phyloP scores from a whole-genome alignment of 306 rosid species.

The Inga leiocalycina region DNA sequence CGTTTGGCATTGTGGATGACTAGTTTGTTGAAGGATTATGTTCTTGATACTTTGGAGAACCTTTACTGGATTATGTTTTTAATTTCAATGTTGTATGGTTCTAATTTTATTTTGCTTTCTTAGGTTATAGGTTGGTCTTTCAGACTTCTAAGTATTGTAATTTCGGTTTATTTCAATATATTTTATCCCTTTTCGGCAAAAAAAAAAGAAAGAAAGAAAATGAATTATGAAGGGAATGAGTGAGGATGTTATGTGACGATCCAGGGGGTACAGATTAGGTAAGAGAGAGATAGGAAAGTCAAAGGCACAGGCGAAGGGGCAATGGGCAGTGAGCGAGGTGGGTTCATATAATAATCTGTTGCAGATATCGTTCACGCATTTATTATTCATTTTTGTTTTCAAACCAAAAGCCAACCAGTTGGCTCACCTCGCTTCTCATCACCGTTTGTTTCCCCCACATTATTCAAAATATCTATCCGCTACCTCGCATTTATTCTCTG shows the following conservation, averaged over 20 bases:
- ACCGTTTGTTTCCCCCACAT: background rate
- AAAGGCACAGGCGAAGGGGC: background rate
- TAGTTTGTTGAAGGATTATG: too few species aligned
- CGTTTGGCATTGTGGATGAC: too few species aligned
- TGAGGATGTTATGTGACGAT: background rate
- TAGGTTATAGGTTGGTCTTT: too few species aligned
- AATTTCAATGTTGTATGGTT: too few species aligned
- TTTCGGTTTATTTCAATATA: too few species aligned
- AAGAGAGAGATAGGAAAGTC: background rate
- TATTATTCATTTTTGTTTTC: background rate
- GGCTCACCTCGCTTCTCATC: background rate
- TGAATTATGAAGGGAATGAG: background rate
- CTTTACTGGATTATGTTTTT: too few species aligned
- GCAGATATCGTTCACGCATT: conserved; percentile 5
- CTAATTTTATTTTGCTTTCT: too few species aligned
- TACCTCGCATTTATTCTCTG: background rate
- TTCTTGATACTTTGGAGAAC: too few species aligned
- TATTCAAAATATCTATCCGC: background rate
- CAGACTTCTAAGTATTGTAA: too few species aligned
- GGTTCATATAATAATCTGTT: background rate
- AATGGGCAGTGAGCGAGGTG: background rate
- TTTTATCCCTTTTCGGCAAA: too few species aligned
- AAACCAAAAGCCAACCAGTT: too few species aligned
- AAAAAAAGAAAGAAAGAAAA: too few species aligned
- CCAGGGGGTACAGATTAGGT: background rate